Conservation (phyloP, 805 yeast genomes). For the Wickerhamiella australiensis region DNA sequence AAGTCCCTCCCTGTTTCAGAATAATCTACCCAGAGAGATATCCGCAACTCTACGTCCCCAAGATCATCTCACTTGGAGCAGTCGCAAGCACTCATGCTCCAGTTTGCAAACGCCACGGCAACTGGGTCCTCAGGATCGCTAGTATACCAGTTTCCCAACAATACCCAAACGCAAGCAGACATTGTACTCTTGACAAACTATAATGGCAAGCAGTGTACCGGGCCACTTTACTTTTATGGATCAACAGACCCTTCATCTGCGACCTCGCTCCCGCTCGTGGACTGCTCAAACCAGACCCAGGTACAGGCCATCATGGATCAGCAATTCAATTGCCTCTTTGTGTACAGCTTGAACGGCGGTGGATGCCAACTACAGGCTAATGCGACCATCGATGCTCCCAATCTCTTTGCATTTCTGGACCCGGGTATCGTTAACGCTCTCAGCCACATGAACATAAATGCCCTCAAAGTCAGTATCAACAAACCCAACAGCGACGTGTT, state of each 20-base stretch:
- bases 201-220: background rate
- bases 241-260: background rate
- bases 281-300: background rate
- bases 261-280: background rate
- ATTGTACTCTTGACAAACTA: background rate
- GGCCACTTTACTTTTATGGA: background rate
- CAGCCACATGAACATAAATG: background rate
- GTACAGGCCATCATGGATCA: background rate
- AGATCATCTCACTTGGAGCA: no score
- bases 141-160: background rate
- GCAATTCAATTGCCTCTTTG: slow-evolving; percentile 5
- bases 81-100: background rate
- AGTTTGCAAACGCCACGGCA: background rate
- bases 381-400: slow-evolving; percentile 12
- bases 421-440: background rate
- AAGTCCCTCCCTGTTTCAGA: background rate
- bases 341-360: background rate
- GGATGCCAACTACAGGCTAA: slow-evolving; percentile 11
- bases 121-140: background rate
- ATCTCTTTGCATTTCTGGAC: slow-evolving; percentile 13
- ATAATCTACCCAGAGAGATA: background rate
- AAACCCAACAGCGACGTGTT: background rate
- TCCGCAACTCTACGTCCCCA: no score
- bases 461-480: background rate
- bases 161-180: background rate